Conservation (phyloP, 495 filamentous ascomycete genomes). For the Podospora conica region DNA sequence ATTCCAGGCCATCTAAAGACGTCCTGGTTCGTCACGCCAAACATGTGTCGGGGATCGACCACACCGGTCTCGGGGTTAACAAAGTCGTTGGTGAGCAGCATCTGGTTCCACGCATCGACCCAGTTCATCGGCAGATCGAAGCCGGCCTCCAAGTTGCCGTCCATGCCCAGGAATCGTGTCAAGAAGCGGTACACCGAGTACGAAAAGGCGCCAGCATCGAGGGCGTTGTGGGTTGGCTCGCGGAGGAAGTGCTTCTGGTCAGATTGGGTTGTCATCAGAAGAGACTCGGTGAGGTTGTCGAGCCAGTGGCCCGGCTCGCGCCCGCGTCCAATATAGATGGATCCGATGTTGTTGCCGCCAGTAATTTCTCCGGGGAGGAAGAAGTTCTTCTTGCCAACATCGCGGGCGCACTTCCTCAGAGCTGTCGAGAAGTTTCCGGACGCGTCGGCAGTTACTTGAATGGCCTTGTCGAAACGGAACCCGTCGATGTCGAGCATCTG, state of each 20-base stretch:
- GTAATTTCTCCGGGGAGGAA: slow-evolving; percentile 62
- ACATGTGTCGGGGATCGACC: slow-evolving; percentile 69
- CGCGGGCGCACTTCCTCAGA: slow-evolving; percentile 49
- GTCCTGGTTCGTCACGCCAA: slow-evolving; percentile 34
- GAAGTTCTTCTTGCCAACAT: slow-evolving; percentile 57
- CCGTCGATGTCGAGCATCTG: slow-evolving; percentile 61
- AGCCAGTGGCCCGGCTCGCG: slow-evolving; percentile 16
- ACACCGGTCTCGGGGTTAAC: slow-evolving; percentile 62
- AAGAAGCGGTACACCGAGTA: slow-evolving; percentile 63
- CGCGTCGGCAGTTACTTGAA: slow-evolving; percentile 57
- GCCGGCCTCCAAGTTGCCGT: slow-evolving; percentile 52
- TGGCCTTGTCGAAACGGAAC: slow-evolving; percentile 63
- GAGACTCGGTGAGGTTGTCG: background rate
- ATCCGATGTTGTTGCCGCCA: slow-evolving; percentile 54
- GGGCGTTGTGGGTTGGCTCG: slow-evolving; percentile 44
- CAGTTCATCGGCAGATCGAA: slow-evolving; percentile 56
- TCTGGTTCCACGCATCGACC: slow-evolving; percentile 55
- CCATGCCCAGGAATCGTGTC: slow-evolving; percentile 59
- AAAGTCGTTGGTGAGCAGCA: slow-evolving; percentile 59
- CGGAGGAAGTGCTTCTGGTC: slow-evolving; percentile 52
- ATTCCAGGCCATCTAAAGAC: slow-evolving; percentile 60
- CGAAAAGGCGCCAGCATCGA: slow-evolving; percentile 62
- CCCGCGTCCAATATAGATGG: slow-evolving; percentile 62
- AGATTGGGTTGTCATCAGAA: slow-evolving; percentile 33
- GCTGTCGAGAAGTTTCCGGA: slow-evolving; percentile 50